Conservation (phyloP, 805 yeast genomes). For the Ogataea neopini region DNA sequence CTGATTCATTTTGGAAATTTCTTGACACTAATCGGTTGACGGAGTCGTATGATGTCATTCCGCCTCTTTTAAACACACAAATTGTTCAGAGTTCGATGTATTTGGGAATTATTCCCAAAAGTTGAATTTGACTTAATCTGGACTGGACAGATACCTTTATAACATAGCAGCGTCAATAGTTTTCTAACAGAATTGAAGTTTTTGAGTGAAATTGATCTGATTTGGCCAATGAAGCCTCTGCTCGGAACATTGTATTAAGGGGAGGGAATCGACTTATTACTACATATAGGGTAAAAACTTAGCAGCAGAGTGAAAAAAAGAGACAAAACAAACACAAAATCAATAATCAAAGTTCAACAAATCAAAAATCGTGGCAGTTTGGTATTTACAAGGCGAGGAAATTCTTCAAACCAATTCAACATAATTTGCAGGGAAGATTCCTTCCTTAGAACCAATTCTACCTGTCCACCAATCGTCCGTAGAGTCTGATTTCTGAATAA, state of each 20-base stretch:
- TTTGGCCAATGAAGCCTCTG: not conserved
- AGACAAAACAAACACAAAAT: not conserved
- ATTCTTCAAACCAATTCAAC: conserved; percentile 67
- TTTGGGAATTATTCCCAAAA: conserved; percentile 21
- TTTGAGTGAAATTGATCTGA: not conserved
- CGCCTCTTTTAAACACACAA: conserved; percentile 20
- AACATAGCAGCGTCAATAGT: not conserved
- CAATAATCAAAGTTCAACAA: not conserved
- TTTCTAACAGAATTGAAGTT: not conserved
- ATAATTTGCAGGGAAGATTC: conserved; percentile 96
- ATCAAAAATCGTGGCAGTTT: not conserved
- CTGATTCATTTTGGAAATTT: conserved; percentile 26
- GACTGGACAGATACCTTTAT: not conserved
- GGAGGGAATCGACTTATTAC: conserved; percentile 6
- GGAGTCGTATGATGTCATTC: conserved; percentile 6
- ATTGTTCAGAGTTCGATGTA: conserved; percentile 24
- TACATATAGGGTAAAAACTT: conserved; percentile 1
- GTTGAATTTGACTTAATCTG: conserved; percentile 2
- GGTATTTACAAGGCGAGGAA: not conserved
- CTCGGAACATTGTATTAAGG: conserved; percentile 5
- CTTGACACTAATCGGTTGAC: conserved; percentile 16
- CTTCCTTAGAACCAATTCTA: conserved; percentile 75
- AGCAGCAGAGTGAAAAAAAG: not conserved
- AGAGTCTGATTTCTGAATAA: conserved; percentile 81
- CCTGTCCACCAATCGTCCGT: conserved; percentile 99